Percentiles rank a stretch among this genome's conserved stretches.
These are phyloP conservation scores for Bacidia gigantensis DNA, from an alignment of 495 filamentous ascomycete genomes.

Conservation along the genomic window DNA sequence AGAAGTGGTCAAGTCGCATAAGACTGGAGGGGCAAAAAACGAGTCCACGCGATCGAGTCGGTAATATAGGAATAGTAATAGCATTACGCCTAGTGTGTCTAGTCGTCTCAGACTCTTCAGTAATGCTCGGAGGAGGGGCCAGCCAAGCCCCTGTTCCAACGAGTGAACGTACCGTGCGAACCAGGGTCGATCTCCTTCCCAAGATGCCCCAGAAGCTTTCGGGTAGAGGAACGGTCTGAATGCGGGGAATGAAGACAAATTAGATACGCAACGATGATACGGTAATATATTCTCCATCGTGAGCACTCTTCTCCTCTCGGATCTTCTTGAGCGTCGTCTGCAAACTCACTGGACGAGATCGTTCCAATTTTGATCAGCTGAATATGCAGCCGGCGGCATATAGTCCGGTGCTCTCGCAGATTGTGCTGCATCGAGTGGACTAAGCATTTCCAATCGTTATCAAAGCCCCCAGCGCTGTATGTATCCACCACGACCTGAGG, in stretches of 20 bases:
- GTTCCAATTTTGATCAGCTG: too few species aligned
- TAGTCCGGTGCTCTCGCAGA: too few species aligned
- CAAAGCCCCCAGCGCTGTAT: too few species aligned
- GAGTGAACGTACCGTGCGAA: background rate
- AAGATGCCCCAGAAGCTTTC: too few species aligned
- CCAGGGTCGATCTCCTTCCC: too few species aligned
- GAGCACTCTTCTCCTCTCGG: too few species aligned
- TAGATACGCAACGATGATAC: background rate
- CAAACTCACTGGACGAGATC: too few species aligned
- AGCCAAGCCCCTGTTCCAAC: background rate
- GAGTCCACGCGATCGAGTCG: background rate
- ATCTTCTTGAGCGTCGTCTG: too few species aligned
- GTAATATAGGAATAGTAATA: background rate
- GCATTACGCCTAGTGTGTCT: background rate
- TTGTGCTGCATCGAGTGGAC: too few species aligned
- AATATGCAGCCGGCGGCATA: too few species aligned
- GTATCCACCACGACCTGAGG: too few species aligned
- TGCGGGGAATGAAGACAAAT: background rate
- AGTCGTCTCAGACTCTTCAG: background rate
- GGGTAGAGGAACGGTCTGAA: background rate
- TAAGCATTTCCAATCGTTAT: too few species aligned
- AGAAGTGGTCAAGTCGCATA: background rate
- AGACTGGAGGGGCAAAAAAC: background rate
- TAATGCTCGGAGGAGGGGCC: background rate
- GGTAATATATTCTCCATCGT: background rate